Evolutionary conservation across 2,329 filamentous ascomycete genomes (phyloP), one percentile per base, ranked within the genome.

Genomic region (Ophiosphaerella korrae): DNA sequence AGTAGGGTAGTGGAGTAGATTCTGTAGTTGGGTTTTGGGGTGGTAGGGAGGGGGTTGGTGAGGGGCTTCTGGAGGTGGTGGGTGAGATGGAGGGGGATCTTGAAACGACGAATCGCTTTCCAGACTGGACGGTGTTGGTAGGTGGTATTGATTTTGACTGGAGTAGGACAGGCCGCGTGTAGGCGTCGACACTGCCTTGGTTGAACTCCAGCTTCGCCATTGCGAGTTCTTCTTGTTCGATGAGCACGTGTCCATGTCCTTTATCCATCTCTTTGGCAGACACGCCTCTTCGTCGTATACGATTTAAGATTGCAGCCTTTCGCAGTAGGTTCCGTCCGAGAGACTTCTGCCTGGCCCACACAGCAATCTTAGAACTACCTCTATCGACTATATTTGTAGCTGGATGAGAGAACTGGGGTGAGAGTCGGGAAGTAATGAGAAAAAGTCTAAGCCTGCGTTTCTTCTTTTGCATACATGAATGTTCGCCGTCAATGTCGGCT

Each of bases 341-440:
- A 1, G 77, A 74, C 46, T 75, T 77, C 34, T 80, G 78, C 45
- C 74, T 78, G n/a, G 73, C 72, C 75, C 76, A 78, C 9, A 79
- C 64, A 1, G 76, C 70, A 48, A 78, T 75, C 57, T 77, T 78
- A 38, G 75, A 76, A 11, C 76, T 78, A 48, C 84, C 85, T 23
- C 85, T 81, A 68, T 86, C 84, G 45, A 87, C 78, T 49, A 89
- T 88, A 62, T 90, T 86, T 37, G 86, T 85, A 3, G 88, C 85
- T 0, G 88, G 88, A 24, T 83, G 78, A 0, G 87, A 89, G 70
- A 84, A 90, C 1, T 88, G 87, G 41, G 80, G 82, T 8, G 87
- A 89, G 0, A 90, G 82, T 7, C 86, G 81, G 16, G 86, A 89
- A 1, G 88, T 90, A 64, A 89, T 83, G 37, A 90, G 78, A 40